These are phyloP conservation scores for Aspergillus luchuensis DNA, from an alignment of 2,329 filamentous ascomycete genomes.

Conservation along the genomic window DNA sequence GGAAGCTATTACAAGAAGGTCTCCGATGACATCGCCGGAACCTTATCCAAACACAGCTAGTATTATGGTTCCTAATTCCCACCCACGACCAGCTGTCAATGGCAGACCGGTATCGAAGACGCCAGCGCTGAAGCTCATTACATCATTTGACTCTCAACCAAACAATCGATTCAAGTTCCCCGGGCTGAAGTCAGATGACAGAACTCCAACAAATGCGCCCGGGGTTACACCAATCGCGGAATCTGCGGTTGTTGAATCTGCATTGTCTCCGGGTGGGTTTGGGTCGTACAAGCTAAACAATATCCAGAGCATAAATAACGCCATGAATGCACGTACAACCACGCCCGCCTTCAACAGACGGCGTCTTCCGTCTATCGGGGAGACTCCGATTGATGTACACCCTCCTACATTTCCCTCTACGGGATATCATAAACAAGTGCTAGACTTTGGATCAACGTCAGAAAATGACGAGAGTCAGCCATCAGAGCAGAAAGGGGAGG, in stretches of 20 bases:
- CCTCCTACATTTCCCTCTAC: slow-evolving; percentile 45
- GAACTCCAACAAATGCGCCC: slow-evolving; percentile 72
- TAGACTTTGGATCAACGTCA: slow-evolving; percentile 52
- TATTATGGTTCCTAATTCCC: slow-evolving; percentile 26
- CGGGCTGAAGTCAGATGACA: slow-evolving; percentile 55
- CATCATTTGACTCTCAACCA: slow-evolving; percentile 67
- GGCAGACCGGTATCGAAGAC: slow-evolving; percentile 69
- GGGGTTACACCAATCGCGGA: slow-evolving; percentile 88
- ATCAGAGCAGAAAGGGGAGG: slow-evolving; percentile 31
- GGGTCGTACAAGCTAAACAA: slow-evolving; percentile 59
- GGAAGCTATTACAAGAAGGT: slow-evolving; percentile 29
- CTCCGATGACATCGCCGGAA: slow-evolving; percentile 55
- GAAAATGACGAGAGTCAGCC: slow-evolving; percentile 42
- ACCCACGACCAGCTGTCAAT: slow-evolving; percentile 53
- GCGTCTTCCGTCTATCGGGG: slow-evolving; percentile 77
- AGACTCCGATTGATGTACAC: slow-evolving; percentile 60
- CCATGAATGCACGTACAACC: slow-evolving; percentile 65
- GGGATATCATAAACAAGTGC: slow-evolving; percentile 44
- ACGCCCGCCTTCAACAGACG: slow-evolving; percentile 63
- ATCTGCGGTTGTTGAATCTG: slow-evolving; percentile 63
- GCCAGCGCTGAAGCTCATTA: slow-evolving; percentile 86
- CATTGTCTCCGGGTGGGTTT: slow-evolving; percentile 67
- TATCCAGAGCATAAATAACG: slow-evolving; percentile 69
- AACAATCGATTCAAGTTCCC: slow-evolving; percentile 64
- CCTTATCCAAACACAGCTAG: slow-evolving; percentile 45